Evolutionary conservation across 148 eudicot species (phyloP).

Genomic region (Spergularia marina): DNA sequence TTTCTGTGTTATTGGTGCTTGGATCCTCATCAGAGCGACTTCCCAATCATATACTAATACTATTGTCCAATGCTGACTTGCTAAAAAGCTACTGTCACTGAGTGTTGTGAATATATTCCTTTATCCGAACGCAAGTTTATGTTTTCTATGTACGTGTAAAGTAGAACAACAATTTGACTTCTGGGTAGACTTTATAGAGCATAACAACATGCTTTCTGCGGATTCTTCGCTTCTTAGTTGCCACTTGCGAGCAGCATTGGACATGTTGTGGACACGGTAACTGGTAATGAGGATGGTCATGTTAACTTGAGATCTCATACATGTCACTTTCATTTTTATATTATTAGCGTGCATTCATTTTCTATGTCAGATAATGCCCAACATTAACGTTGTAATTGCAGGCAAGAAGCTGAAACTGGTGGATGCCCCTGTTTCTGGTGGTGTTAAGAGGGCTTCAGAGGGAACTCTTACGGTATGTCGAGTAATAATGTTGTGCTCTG

Average conservation of each 20-base stretch:
- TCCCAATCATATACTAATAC: no score
- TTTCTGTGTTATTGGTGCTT: no score
- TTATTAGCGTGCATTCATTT: neutral
- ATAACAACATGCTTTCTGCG: neutral
- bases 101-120: neutral
- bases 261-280: neutral
- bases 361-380: constrained; percentile 10
- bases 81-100: neutral
- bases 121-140: neutral
- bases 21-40: no score
- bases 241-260: neutral
- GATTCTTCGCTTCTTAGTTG: neutral
- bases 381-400: constrained; percentile 37
- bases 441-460: constrained; percentile 77
- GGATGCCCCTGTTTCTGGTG: constrained; percentile 99
- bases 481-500: constrained; percentile 8
- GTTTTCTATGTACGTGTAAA: neutral
- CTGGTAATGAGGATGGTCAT: constrained; percentile 6
- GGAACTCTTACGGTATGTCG: constrained; percentile 87
- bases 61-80: neutral
- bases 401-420: constrained; percentile 74
- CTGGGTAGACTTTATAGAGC: neutral
- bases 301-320: neutral
- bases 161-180: neutral
- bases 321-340: neutral